Evolutionary conservation across 208 protist species (phyloP), one percentile per base, ranked within the genome.

Genomic region (Lotmaria passim): DNA sequence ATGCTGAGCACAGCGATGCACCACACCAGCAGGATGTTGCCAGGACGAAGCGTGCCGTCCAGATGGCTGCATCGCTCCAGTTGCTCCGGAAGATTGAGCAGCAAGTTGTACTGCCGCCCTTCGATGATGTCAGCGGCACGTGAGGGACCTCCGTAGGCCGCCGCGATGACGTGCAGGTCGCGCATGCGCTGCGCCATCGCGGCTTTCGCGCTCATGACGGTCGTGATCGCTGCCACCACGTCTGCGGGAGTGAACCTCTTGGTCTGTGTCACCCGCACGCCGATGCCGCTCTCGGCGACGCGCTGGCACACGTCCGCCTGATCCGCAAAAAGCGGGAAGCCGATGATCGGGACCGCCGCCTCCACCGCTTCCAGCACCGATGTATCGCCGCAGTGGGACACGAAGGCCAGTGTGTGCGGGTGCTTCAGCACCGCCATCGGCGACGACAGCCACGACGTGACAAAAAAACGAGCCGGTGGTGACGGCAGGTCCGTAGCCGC

Each of bases 291-390:
- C 60, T 87, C 78, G 8, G 48, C 43, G 39, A 85, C 66, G n/a
- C 81, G 84, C 69, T 85, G 78, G 72, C 84, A 90, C 39, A 85
- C 84, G 53, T 87, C 84, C 2, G 57, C 69, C 36, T 87, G 81
- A 50, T 87, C 81, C 19, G 81, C 84, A 30, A 83, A 85, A 48
- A 87, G 74, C 33, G 84, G 84, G 33, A 90, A 65, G 55, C 81
- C 74, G 38, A 79, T 55, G 28, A 85, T 44, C 7, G 78, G 84
- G 8, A 90, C 63, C 19, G 47, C 65, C 11, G 81, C 77, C 34
- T 75, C 75, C 30, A 87, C 44, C 26, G 84, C 70, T 58, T 85
- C 84, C 50, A 78, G 43, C 26, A 85, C 48, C 48, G 84, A 87
- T 4, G 59, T 64, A 55, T 83, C 78, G 21, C 84, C 84, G 52